Evolutionary conservation across 2,329 filamentous ascomycete species (phyloP), one percentile per base, ranked within the genome.

Genomic region (Fusarium tupiense): DNA sequence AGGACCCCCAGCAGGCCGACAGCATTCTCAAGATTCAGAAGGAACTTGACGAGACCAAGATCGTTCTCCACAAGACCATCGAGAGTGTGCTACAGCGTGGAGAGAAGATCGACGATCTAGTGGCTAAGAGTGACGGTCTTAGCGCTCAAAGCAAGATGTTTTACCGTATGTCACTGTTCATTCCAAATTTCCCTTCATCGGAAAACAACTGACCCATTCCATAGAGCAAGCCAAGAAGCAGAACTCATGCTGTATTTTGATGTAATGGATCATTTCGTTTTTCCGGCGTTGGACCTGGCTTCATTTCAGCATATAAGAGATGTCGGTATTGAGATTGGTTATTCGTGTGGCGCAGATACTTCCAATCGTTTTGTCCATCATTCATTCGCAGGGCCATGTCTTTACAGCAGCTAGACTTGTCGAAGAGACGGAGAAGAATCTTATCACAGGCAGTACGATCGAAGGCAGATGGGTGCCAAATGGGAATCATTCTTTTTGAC

Each of bases 81-180:
- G 93, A 97, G 86, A 93, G 91, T 79, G 91, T 88, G 60, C 84
- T 98, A 80, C 92, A 98, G 87, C 90, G 96, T 71, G 96, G 95
- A 47, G 95, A 98, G 90, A 98, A 98, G 89, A 94, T 99, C 77
- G 96, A 98, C 81, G 94, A 93, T 78, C 85, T 99, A 77, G 96
- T 98, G 52, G 92, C 92, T 74, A 98, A 98, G 90, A 97, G 94
- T 80, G 94, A 98, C 78, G 94, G 92, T 19, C 84, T 99, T 80
- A 97, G 94, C 84, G 90, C 91, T 57, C 93, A 96, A 87, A 98
- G 94, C 86, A 98, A 98, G 89, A 96, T 97, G 93, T 99, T 99
- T 83, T 98, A 98, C 84, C 94, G 92, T 92, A 83, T 78, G 88
- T 85, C 29, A 12, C 22, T 26, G 20, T 35, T 57, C 62, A 64